Conservation (phyloP, 768 basidiomycete species). For the Dioszegia aurantiaca region DNA sequence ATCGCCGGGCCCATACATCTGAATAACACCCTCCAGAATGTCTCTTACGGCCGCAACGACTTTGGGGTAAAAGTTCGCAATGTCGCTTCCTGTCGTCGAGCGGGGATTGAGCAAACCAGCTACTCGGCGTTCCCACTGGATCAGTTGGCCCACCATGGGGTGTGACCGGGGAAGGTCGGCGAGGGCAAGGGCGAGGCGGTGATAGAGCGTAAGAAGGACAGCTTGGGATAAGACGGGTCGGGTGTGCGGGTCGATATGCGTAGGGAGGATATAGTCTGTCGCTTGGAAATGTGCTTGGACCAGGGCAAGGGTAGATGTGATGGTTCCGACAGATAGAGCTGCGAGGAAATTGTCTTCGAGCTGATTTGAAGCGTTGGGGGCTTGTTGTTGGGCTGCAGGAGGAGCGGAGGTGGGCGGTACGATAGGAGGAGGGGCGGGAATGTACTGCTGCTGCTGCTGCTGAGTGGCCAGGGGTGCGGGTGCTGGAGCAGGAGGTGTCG, state of each 20-base stretch:
- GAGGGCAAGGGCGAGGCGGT: conserved; percentile 32
- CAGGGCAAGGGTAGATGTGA: conserved; percentile 26
- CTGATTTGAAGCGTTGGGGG: conserved; percentile 11
- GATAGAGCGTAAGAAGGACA: conserved; percentile 45
- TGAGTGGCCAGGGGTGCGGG: conserved; percentile 9
- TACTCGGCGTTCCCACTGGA: conserved; percentile 23
- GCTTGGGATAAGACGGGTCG: conserved; percentile 40
- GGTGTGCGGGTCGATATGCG: conserved; percentile 15
- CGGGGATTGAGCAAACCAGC: conserved; percentile 22
- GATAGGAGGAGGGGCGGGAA: conserved; percentile 15
- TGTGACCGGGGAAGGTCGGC: conserved; percentile 18
- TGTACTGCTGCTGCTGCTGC: not conserved
- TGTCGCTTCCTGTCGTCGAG: not conserved
- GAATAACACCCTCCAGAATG: conserved; percentile 19
- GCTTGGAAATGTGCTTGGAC: conserved; percentile 23
- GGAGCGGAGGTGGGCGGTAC: conserved; percentile 6
- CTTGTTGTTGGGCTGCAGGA: not conserved
- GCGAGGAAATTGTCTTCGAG: conserved; percentile 41
- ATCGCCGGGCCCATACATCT: conserved; percentile 12
- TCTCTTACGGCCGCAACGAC: conserved; percentile 13
- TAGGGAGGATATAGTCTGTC: conserved; percentile 35
- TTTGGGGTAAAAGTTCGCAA: conserved; percentile 8
- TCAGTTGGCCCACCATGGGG: conserved; percentile 10
- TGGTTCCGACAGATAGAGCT: conserved; percentile 27
- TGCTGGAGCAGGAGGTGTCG: conserved; percentile 12